Conservation (phyloP, 2,329 filamentous ascomycete genomes). For the Fusarium longipes region DNA sequence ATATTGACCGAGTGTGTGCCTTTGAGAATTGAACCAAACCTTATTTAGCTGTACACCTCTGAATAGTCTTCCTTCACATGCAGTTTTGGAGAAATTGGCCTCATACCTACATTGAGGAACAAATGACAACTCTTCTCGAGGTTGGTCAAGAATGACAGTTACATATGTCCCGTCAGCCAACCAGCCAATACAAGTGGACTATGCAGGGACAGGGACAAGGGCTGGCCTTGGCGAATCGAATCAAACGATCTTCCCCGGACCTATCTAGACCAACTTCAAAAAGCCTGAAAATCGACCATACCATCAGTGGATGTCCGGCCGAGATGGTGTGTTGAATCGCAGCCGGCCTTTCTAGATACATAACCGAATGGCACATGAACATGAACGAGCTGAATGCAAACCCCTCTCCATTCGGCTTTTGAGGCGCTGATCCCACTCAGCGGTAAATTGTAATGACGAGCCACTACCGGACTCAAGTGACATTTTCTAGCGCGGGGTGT, state of each 20-base stretch:
- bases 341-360: constrained; percentile 20
- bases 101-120: neutral
- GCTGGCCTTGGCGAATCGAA: neutral
- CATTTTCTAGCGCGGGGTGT: constrained; percentile 23
- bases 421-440: neutral
- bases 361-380: constrained; percentile 18
- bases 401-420: constrained; percentile 6
- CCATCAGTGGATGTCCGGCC: constrained; percentile 32
- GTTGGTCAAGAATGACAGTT: neutral
- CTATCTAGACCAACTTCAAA: constrained; percentile 21
- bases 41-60: neutral
- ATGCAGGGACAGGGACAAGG: constrained; percentile 37
- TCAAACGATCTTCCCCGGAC: constrained; percentile 14
- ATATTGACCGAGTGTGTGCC: neutral
- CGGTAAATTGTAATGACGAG: too few species aligned
- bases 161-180: neutral
- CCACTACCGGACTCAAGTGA: constrained; percentile 29
- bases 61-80: neutral
- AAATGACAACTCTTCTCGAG: neutral
- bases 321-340: constrained; percentile 41
- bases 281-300: constrained; percentile 33
- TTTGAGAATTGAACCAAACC: neutral
- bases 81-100: neutral
- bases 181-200: neutral
- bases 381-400: constrained; percentile 6